These are phyloP conservation scores for Posidonia australis DNA, from an alignment of 106 monocot species.

Conservation along the genomic window DNA sequence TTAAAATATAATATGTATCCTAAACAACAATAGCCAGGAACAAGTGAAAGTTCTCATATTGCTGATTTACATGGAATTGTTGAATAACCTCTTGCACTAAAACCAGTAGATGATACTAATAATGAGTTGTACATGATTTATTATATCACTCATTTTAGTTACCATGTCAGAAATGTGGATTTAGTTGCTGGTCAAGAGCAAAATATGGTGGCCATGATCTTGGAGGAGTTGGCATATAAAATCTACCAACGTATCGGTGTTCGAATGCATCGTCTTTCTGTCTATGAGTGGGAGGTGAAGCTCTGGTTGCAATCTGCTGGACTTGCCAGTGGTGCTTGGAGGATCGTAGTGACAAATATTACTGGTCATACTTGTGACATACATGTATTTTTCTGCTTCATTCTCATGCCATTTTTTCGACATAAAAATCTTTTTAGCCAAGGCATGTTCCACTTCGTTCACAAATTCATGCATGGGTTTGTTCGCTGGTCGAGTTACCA, in stretches of 20 bases:
- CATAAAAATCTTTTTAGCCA: no score
- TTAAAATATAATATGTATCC: no score
- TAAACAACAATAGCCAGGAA: no score
- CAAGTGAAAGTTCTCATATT: no score
- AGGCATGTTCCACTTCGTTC: no score
- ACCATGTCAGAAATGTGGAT: slow-evolving; percentile 30
- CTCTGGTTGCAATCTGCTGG: slow-evolving; percentile 60
- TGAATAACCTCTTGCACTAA: neutral
- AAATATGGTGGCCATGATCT: slow-evolving; percentile 31
- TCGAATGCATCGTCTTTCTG: slow-evolving; percentile 89
- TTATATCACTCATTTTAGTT: neutral
- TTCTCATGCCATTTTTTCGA: neutral
- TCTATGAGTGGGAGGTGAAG: slow-evolving; percentile 98
- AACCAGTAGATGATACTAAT: neutral
- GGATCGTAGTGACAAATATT: slow-evolving; percentile 73
- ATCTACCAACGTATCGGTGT: slow-evolving; percentile 82
- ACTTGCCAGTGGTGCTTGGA: slow-evolving; percentile 77
- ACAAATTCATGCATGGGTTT: no score
- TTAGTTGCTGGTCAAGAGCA: slow-evolving; percentile 48
- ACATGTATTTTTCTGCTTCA: slow-evolving; percentile 46
- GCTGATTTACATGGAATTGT: no score
- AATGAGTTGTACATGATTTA: neutral
- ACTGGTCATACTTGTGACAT: slow-evolving; percentile 86
- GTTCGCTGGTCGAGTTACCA: no score
- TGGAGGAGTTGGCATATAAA: slow-evolving; percentile 60